Conservation (phyloP, 345 rosid species). For the Salix udensis region DNA sequence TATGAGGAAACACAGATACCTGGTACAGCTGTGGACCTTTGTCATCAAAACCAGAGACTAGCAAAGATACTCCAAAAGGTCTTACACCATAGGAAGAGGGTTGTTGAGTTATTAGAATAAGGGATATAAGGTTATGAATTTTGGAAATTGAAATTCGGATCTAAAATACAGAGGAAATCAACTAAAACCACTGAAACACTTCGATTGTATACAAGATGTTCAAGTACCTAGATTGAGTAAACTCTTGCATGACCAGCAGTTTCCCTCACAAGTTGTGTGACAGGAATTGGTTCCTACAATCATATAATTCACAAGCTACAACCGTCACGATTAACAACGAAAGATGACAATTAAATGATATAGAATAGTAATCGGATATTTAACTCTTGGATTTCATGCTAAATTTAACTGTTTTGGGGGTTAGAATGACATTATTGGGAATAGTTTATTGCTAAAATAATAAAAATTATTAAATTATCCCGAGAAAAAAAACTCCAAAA, state of each 20-base stretch:
- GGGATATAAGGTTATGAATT: neutral
- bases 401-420: neutral
- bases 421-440: neutral
- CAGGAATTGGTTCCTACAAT: too few relatives aligned
- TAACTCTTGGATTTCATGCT: neutral
- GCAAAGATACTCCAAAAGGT: slow-evolving; percentile 92
- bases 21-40: slow-evolving; percentile 66
- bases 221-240: too few relatives aligned
- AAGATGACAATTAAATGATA: neutral
- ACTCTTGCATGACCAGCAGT: too few relatives aligned
- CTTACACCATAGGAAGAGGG: slow-evolving; percentile 51
- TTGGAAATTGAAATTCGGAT: neutral
- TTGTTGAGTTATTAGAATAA: neutral
- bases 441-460: neutral
- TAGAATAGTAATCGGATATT: neutral
- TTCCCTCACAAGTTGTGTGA: too few relatives aligned
- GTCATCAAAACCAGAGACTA: slow-evolving; percentile 92
- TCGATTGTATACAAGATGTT: neutral
- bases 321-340: too few relatives aligned
- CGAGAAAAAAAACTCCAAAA: too few relatives aligned
- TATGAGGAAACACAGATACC: too few relatives aligned
- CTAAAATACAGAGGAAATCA: neutral
- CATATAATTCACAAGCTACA: too few relatives aligned
- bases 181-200: neutral
- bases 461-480: too few relatives aligned